Conservation (phyloP, 2,329 filamentous ascomycete species). For the Cladorrhinum sp. region DNA sequence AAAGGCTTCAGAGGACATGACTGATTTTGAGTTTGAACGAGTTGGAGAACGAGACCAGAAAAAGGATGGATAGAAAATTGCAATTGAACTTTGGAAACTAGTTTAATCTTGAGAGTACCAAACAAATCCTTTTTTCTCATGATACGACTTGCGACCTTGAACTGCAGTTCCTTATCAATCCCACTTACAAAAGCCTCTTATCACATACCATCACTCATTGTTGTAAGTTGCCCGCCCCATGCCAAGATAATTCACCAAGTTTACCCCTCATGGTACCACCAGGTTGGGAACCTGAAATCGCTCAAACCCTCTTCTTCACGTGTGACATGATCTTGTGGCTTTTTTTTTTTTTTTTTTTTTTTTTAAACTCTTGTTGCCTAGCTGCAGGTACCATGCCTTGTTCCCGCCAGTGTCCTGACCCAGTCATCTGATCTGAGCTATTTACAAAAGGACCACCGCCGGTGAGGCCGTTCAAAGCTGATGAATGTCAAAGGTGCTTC, state of each 20-base stretch:
- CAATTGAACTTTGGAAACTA: too few relatives aligned
- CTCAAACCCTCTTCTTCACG: not conserved
- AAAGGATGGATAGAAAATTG: too few relatives aligned
- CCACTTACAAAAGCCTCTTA: slow-evolving; percentile 1
- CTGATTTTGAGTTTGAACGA: too few relatives aligned
- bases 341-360: slow-evolving; percentile 6
- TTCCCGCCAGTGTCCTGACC: not conserved
- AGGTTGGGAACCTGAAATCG: not conserved
- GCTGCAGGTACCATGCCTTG: not conserved
- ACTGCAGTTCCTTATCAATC: not conserved
- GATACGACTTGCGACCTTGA: too few relatives aligned
- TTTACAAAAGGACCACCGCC: not conserved
- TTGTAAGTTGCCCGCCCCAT: too few relatives aligned
- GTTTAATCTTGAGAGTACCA: too few relatives aligned
- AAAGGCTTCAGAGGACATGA: slow-evolving; percentile 43
- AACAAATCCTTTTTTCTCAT: too few relatives aligned
- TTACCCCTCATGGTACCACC: not conserved
- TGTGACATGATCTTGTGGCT: not conserved
- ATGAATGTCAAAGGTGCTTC: not conserved
- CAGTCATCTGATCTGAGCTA: not conserved
- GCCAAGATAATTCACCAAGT: too few relatives aligned
- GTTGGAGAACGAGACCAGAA: too few relatives aligned
- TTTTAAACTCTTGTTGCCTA: not conserved
- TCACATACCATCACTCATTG: not conserved
- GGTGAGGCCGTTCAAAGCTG: not conserved